A percentile compares a stretch with the other conserved stretches of the same genome.
These are phyloP conservation scores for Phytopythium boreale DNA, from an alignment of 352 stramenopile species.

Conservation along the genomic window DNA sequence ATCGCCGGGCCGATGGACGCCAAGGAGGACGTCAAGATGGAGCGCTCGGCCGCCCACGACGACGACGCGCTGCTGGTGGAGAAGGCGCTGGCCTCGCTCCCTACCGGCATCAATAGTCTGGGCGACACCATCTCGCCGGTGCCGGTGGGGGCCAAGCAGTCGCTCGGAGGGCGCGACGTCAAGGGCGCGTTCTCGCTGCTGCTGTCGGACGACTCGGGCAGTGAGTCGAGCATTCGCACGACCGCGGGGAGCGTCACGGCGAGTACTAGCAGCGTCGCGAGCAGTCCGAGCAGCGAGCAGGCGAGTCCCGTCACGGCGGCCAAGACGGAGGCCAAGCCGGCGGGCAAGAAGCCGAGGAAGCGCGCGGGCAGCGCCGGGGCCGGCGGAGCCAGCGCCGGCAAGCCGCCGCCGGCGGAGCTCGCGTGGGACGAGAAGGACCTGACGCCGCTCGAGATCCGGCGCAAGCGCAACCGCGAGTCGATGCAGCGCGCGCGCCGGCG, in stretches of 20 bases:
- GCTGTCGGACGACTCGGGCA: slow-evolving; percentile 10
- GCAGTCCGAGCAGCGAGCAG: background rate
- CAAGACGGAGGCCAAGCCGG: background rate
- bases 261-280: background rate
- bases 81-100: background rate
- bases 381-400: background rate
- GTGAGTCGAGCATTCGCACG: background rate
- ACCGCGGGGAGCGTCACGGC: slow-evolving; percentile 1
- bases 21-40: slow-evolving; percentile 1
- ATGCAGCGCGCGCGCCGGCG: slow-evolving; percentile 45
- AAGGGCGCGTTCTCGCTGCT: background rate
- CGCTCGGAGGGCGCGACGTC: background rate
- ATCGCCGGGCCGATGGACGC: background rate
- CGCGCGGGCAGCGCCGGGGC: background rate
- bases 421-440: slow-evolving; percentile 31
- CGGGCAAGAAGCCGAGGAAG: slow-evolving; percentile 5
- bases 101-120: no score
- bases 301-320: background rate
- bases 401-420: slow-evolving; percentile 5
- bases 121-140: slow-evolving; percentile 5
- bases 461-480: slow-evolving; percentile 54
- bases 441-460: slow-evolving; percentile 43
- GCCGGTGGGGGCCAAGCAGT: background rate
- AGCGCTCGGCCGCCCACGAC: slow-evolving; percentile 1
- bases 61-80: slow-evolving; percentile 7